Evolutionary conservation across 768 basidiomycete genomes (phyloP), one percentile per base, ranked within the genome.

Genomic region (Tricholoma bakamatsutake): DNA sequence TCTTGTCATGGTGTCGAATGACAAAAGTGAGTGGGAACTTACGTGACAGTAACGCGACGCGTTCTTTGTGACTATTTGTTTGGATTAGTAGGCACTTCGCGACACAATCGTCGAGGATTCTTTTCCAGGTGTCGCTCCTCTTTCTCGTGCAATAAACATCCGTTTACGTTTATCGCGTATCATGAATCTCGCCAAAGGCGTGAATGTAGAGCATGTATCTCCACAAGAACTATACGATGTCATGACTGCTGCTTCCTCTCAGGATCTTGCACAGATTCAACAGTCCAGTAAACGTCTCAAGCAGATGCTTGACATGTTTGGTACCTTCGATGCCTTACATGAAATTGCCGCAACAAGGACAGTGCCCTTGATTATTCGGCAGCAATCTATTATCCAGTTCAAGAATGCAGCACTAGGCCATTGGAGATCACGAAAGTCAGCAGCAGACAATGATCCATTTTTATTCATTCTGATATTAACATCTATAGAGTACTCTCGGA

Each of bases 351-450:
- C 82, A 28, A 78, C 83, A 61, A 73, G 70, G 59, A 68, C 76
- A 1, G 68, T 85, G n/a, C 85, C 88, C 12, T 67, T 87, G 35
- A 72, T 73, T 13, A 79, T 93, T 50, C 83, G 93, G 40, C 81
- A 88, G 61, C 88, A 90, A 67, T 84, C 88, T 24, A 90, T 92
- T 59, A 88, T 95, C 54, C 91, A 93, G 64, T 88, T 94, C 74
- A 95, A 95, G 72, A 95, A 94, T 62, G 77, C 79, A 1, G 85
- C 84, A 2, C 67, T 85, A 3, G 71, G 71, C 49, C 85, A 90
- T 63, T 96, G 93, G 93, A 77, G 80, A 65, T 86, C 85, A 31
- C 73, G 85, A 72, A 90, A 83, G 91, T 90, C 60, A 65, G 80
- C 60, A 47, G 5, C 39, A 24, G 15, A 42, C 13, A 10, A 21